Evolutionary conservation across 176 grass and related monocot species (phyloP).

Genomic region (Dactylis glomerata): DNA sequence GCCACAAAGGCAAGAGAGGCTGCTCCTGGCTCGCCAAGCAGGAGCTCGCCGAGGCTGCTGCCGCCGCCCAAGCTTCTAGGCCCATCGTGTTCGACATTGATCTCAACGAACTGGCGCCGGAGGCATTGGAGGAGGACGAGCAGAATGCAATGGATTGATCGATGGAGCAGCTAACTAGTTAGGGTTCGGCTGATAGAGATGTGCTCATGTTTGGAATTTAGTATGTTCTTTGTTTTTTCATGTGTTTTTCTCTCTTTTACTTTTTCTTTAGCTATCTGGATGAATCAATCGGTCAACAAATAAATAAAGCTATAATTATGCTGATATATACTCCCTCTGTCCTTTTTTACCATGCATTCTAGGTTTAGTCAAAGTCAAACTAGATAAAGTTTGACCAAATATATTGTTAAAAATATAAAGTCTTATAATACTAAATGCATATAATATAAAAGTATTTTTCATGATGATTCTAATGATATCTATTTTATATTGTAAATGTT

Average conservation of each 20-base stretch:
- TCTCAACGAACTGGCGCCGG: conserved; percentile 39
- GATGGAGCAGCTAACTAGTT: background rate
- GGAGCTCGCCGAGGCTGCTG: background rate
- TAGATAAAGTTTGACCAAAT: too few species aligned
- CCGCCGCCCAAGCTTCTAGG: background rate
- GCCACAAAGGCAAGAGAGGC: conserved; percentile 54
- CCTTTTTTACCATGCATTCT: too few species aligned
- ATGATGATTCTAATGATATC: too few species aligned
- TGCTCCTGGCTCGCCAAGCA: conserved; percentile 48
- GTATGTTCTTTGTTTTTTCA: background rate
- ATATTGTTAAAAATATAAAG: too few species aligned
- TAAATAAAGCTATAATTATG: too few species aligned
- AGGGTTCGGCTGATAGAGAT: conserved; percentile 14
- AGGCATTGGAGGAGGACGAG: background rate
- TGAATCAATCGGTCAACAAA: too few species aligned
- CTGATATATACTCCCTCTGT: too few species aligned
- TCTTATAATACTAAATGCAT: too few species aligned
- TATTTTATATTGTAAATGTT: too few species aligned
- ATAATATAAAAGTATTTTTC: too few species aligned
- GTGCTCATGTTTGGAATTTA: background rate
- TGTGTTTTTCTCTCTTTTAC: background rate
- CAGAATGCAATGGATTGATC: conserved; percentile 5
- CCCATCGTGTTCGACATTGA: conserved; percentile 11
- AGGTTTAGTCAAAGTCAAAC: too few species aligned
- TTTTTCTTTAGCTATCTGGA: too few species aligned